Base-by-base conservation (phyloP, 2,329 filamentous ascomycete species). In the Ascosphaera aggregata region DNA sequence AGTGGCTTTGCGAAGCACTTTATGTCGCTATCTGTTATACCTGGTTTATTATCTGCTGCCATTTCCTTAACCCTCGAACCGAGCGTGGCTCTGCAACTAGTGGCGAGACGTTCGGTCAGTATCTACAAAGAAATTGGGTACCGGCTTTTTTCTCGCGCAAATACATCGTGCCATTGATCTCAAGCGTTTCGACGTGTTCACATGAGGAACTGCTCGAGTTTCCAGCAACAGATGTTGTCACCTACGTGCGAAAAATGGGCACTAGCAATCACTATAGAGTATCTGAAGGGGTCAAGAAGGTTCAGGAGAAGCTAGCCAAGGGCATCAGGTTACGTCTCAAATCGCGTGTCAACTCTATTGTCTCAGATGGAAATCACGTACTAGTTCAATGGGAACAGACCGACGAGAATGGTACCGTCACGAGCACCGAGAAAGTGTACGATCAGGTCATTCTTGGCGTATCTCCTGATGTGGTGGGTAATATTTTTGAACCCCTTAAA, bases 91-190 rank as follows among this genome's bases (percentile, higher is more conserved):
- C 34, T 17, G 11, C 39, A 27, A 39, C 39, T 9, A 34, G 39
- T 2, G 47, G 49, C 16, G 68, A 73, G 44, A 59, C 64, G 0
- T 44, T 72, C 0, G 57, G 49, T 13, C 51, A 62, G 27, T 73
- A 73, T 43, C 46, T 67, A 4, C 40, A 49, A n/a, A 55, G 69
- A n/a, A 65, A 66, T 3, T 51, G 56, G 38, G 48, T 70, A 1
- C 67, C 69, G 0, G 51, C 49, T 4, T 57, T 59, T 19, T 71
- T 67, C 40, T 47, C 56, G 2, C 50, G 53, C 2, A 57, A 60
- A 24, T 72, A 72, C 45, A 48, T 73, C 5, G 51, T 72, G 0
- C 69, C 69, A 0, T 53, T 71, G 3, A 57, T 73, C 31, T 64
- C 66, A 38, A 61, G 61, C 42, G 64, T 71, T 4, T 61, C 62